Conservation (phyloP, 2,329 filamentous ascomycete genomes). For the Fusarium sp. region DNA sequence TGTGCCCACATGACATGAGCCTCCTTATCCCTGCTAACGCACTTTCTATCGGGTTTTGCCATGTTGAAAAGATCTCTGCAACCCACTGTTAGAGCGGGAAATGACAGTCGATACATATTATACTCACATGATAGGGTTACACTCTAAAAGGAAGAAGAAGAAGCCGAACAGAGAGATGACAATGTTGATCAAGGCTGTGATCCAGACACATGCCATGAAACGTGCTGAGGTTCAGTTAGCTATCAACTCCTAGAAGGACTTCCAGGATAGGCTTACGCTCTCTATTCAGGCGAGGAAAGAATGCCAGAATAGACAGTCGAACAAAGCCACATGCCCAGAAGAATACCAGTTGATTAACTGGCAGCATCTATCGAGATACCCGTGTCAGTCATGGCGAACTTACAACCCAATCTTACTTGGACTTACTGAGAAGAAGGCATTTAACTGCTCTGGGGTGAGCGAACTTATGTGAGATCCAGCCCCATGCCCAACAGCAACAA, state of each 20-base stretch:
- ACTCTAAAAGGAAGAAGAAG: slow-evolving; percentile 41
- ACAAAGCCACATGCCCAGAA: slow-evolving; percentile 37
- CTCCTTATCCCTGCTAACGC: neutral
- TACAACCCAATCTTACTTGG: neutral
- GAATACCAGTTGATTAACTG: slow-evolving; percentile 37
- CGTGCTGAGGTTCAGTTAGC: slow-evolving; percentile 9
- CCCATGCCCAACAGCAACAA: slow-evolving; percentile 31
- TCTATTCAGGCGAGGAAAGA: slow-evolving; percentile 35
- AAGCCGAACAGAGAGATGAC: slow-evolving; percentile 26
- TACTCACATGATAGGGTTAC: slow-evolving; percentile 34
- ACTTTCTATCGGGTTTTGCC: neutral
- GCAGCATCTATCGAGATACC: slow-evolving; percentile 16
- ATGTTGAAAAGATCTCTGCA: neutral
- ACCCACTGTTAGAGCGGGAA: neutral
- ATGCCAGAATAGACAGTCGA: slow-evolving; percentile 40
- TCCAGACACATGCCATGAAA: slow-evolving; percentile 35
- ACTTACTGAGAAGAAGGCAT: slow-evolving; percentile 37
- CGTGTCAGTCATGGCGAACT: neutral
- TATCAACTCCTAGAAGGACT: neutral
- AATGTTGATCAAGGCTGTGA: slow-evolving; percentile 16
- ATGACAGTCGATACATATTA: neutral
- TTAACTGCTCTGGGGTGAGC: slow-evolving; percentile 21
- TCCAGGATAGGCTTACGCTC: slow-evolving; percentile 24
- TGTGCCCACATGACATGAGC: slow-evolving; percentile 28
- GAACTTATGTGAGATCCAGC: slow-evolving; percentile 30